Base-by-base conservation (phyloP, 2,329 filamentous ascomycete genomes). In the Bipolaris gigantea region DNA sequence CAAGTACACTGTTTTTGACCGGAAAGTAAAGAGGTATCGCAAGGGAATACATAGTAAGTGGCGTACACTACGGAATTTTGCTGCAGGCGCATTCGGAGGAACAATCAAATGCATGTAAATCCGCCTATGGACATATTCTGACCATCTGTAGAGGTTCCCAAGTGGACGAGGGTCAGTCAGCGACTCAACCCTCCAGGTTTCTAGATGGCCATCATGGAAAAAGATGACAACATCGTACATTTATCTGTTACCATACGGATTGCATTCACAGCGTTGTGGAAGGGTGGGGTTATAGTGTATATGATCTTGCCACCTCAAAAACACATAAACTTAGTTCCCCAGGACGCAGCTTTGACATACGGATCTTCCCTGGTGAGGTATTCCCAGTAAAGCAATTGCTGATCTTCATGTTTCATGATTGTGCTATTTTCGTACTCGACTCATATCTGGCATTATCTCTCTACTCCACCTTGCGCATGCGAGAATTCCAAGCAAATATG, bases 1-100 rank as follows among this genome's bases (percentile, higher is more conserved):
- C 79, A 99, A 99, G 79, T 99, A 99, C 79, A 96, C 91, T 25
- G 89, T 99, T 70, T 99, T 97, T 77, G 93, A 96, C 77, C 87
- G 92, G 67, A 97, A 97, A 77, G 92, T 89, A 75, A 96, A 92
- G 85, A 87, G 85, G 67, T 99, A 97, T 76, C 83, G 94, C 73
- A 99, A 99, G 85, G 90, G 92, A 51, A 92, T 99, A 75, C 93
- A 97, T 79, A 97, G 92, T 96, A 83, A 67, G 91, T 85, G 52
- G 42, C n/a, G 30, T 30, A 23, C 16, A 9, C 19, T 16, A 13
- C 25, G 30, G 18, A 34, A 34, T 16, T 18, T 15, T 13, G 23
- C 8, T 34, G 6, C 18, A 23, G 6, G 23, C 23, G 18, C 13
- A 15, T 15, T 45, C 1, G 43, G n/a, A 36, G 13, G 25, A 21